Evolutionary conservation across 2,329 filamentous ascomycete species (phyloP).

Genomic region (Colletotrichum falcatum): DNA sequence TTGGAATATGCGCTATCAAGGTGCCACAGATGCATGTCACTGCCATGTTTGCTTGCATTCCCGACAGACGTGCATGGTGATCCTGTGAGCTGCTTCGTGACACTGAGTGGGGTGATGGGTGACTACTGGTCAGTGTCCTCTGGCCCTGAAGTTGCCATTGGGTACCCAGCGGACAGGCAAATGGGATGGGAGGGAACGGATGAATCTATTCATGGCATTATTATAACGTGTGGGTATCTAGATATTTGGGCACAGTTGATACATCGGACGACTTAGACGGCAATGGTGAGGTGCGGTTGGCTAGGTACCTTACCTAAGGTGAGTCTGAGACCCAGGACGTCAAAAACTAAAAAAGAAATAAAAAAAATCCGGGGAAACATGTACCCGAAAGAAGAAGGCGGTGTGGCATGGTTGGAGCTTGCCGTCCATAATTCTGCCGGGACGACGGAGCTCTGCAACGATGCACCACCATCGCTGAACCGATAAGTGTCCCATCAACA

Average conservation of each 20-base stretch:
- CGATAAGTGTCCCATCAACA: conserved; percentile 3
- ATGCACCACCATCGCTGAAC: conserved; percentile 11
- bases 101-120: neutral
- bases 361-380: conserved; percentile 19
- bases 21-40: neutral
- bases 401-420: conserved; percentile 7
- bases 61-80: neutral
- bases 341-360: neutral
- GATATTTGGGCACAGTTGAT: neutral
- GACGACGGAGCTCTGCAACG: conserved; percentile 24
- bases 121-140: neutral
- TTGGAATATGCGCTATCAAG: neutral
- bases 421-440: conserved; percentile 35
- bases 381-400: neutral
- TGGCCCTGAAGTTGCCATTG: neutral
- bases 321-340: neutral
- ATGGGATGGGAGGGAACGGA: neutral
- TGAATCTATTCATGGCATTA: neutral
- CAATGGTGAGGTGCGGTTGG: neutral
- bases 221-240: too few species aligned
- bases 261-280: neutral
- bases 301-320: neutral
- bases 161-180: neutral
- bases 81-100: neutral
- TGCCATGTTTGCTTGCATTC: neutral